Evolutionary conservation across 192 early-diverging fungal species (phyloP).

Genomic region (Entomortierella chlamydospora): DNA sequence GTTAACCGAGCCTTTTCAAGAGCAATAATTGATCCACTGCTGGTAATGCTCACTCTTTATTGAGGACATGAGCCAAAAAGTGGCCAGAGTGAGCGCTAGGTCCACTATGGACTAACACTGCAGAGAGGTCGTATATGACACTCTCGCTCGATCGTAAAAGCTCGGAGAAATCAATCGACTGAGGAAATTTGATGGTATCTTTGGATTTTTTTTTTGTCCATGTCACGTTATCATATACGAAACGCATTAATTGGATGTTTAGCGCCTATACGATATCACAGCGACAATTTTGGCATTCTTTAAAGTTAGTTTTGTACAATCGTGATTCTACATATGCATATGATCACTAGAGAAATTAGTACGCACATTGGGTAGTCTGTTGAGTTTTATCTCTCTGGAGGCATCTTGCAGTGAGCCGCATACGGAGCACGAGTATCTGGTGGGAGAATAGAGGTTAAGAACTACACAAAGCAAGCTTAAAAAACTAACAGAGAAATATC

Average conservation of each 20-base stretch:
- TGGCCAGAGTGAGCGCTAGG: constrained; percentile 57
- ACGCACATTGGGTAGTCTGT: constrained; percentile 37
- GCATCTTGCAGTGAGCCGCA: constrained; percentile 54
- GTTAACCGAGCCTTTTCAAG: too few species aligned
- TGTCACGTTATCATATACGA: constrained; percentile 39
- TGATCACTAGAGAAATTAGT: neutral
- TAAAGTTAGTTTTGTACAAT: neutral
- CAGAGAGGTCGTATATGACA: constrained; percentile 42
- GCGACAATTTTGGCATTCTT: too few species aligned
- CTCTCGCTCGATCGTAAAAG: constrained; percentile 16
- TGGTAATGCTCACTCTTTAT: constrained; percentile 22
- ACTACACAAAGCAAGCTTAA: neutral
- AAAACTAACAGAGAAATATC: neutral
- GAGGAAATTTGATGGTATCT: constrained; percentile 42
- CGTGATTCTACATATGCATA: neutral
- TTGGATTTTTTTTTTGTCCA: constrained; percentile 56
- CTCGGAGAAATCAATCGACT: constrained; percentile 32
- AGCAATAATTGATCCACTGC: neutral
- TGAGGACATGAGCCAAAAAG: constrained; percentile 49
- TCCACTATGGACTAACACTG: constrained; percentile 56
- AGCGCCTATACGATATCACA: constrained; percentile 17
- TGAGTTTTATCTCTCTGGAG: constrained; percentile 30
- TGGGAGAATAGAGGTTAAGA: neutral
- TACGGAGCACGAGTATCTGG: constrained; percentile 37
- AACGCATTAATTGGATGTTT: constrained; percentile 57